Evolutionary conservation across 306 rosid species (phyloP).

Genomic region (Cyamopsis tetragonoloba): DNA sequence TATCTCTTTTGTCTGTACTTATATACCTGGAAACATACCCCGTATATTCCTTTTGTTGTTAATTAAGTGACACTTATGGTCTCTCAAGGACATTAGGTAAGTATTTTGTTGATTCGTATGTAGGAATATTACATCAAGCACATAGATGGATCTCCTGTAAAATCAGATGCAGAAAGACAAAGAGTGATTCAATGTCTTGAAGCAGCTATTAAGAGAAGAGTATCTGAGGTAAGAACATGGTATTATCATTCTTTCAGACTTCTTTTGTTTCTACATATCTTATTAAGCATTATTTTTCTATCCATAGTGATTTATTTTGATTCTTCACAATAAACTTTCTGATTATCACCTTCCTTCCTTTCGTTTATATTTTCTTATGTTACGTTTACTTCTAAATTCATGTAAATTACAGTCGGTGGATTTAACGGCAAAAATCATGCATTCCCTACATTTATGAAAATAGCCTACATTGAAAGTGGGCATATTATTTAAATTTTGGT

Average conservation of each 20-base stretch:
- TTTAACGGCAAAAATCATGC: constrained; percentile 15
- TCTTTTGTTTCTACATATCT: too few relatives aligned
- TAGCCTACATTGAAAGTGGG: too few relatives aligned
- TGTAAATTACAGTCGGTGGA: constrained; percentile 31
- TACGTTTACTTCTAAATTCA: background rate
- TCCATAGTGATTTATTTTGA: background rate
- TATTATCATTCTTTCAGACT: too few relatives aligned
- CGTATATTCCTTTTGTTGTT: constrained; percentile 13
- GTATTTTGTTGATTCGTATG: constrained; percentile 23
- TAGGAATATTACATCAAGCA: constrained; percentile 93
- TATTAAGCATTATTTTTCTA: background rate
- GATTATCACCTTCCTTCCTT: constrained; percentile 12
- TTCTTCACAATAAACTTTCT: constrained; percentile 16
- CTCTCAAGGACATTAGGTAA: constrained; percentile 18
- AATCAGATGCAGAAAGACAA: constrained; percentile 94
- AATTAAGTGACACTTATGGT: background rate
- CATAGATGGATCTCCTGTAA: constrained; percentile 92
- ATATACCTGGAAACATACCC: background rate
- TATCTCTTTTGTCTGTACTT: background rate
- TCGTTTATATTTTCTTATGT: constrained; percentile 11
- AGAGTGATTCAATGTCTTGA: constrained; percentile 91
- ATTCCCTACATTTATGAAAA: background rate
- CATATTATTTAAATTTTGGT: too few relatives aligned
- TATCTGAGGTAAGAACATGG: constrained; percentile 86
- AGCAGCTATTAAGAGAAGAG: constrained; percentile 96